Evolutionary conservation across 306 rosid species (phyloP).

Genomic region (Glycine tomentella): DNA sequence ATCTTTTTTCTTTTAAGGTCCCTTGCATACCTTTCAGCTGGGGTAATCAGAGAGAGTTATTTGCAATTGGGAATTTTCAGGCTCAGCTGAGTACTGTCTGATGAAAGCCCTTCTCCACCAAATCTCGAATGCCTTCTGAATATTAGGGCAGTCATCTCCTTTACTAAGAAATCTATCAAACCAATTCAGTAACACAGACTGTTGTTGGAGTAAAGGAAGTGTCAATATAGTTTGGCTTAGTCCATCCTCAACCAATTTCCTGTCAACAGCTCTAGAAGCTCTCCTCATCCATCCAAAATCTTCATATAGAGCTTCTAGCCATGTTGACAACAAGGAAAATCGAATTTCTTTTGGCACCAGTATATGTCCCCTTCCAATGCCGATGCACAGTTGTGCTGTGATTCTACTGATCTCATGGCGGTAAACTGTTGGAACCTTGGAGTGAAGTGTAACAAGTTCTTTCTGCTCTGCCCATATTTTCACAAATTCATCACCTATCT

Average conservation of each 20-base stretch:
- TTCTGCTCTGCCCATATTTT: conserved; percentile 92
- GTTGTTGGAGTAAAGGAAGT: conserved; percentile 84
- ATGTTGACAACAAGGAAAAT: conserved; percentile 74
- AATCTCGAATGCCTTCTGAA: conserved; percentile 90
- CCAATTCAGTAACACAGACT: conserved; percentile 76
- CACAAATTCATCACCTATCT: conserved; percentile 82
- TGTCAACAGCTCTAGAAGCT: conserved; percentile 69
- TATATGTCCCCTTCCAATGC: conserved; percentile 79
- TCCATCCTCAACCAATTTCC: conserved; percentile 85
- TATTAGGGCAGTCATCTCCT: conserved; percentile 92
- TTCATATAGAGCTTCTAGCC: conserved; percentile 90
- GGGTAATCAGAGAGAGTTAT: conserved; percentile 69
- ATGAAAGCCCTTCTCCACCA: conserved; percentile 97
- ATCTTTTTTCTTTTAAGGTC: conserved; percentile 18
- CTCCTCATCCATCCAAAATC: conserved; percentile 95
- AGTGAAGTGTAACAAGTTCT: conserved; percentile 82
- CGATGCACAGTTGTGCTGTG: conserved; percentile 84
- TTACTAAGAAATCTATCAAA: conserved; percentile 82
- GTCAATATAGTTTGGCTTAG: conserved; percentile 86
- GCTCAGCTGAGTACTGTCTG: conserved; percentile 63
- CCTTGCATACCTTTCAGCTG: conserved; percentile 53
- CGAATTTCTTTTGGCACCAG: conserved; percentile 80
- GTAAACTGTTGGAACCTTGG: conserved; percentile 69
- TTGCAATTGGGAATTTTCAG: conserved; percentile 72
- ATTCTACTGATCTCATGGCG: conserved; percentile 84